phyloP scores from a whole-genome alignment of 2,329 filamentous ascomycete species.

The Arthroderma sp. region DNA sequence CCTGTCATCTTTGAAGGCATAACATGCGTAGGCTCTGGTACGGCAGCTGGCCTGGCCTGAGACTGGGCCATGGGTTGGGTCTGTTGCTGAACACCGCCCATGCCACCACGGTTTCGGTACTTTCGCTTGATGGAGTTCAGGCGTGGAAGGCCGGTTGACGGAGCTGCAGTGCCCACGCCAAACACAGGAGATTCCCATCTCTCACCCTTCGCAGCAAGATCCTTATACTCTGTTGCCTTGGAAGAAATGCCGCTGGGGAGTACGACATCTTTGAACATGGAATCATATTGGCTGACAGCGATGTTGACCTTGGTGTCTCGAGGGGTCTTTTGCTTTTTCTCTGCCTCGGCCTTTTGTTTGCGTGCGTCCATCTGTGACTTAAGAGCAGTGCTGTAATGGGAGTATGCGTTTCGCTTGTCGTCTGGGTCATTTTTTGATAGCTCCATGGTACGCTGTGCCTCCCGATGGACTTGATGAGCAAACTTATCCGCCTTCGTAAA shows the following conservation, averaged over 20 bases:
- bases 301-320: constrained; percentile 64
- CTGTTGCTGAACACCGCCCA: background rate
- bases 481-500: constrained; percentile 63
- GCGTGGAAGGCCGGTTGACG: constrained; percentile 58
- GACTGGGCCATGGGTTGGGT: background rate
- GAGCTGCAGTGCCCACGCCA: constrained; percentile 64
- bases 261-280: constrained; percentile 78
- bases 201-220: constrained; percentile 76
- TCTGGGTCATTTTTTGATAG: constrained; percentile 58
- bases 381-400: constrained; percentile 64
- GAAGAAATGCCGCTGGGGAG: constrained; percentile 79
- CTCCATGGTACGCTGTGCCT: constrained; percentile 61
- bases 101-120: constrained; percentile 16
- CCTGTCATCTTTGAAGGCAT: background rate
- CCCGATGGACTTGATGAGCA: constrained; percentile 65
- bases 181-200: constrained; percentile 94
- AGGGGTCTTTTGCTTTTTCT: constrained; percentile 41
- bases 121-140: constrained; percentile 46
- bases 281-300: constrained; percentile 76
- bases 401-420: constrained; percentile 70
- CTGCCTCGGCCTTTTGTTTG: constrained; percentile 68
- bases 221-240: constrained; percentile 89
- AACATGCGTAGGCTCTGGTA: background rate
- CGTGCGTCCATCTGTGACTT: constrained; percentile 62
- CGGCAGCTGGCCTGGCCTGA: background rate